Evolutionary conservation across 805 yeast species (phyloP).

Genomic region (Osmozyma mogii): DNA sequence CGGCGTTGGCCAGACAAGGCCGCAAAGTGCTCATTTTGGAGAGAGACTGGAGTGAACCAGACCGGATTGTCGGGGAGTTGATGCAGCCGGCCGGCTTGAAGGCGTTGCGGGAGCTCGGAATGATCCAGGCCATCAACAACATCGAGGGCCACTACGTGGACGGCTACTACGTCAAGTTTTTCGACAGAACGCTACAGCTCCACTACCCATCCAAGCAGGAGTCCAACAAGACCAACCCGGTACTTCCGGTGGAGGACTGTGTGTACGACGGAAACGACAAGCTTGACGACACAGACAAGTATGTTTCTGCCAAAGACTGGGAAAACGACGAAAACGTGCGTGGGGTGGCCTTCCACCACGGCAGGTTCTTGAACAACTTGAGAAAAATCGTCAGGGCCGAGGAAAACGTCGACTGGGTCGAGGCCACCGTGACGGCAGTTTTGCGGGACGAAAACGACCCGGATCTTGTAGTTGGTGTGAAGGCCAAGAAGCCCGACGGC

Average conservation of each 20-base stretch:
- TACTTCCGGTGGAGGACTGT: slow-evolving; percentile 46
- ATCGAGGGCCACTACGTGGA: slow-evolving; percentile 70
- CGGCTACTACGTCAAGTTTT: slow-evolving; percentile 76
- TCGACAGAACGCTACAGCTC: slow-evolving; percentile 48
- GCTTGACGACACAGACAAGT: slow-evolving; percentile 40
- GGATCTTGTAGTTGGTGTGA: slow-evolving; percentile 66
- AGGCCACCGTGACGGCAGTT: slow-evolving; percentile 74
- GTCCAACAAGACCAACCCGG: slow-evolving; percentile 33
- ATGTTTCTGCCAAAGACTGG: slow-evolving; percentile 36
- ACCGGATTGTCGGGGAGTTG: slow-evolving; percentile 94
- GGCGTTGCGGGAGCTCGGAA: slow-evolving; percentile 74
- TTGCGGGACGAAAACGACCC: slow-evolving; percentile 44
- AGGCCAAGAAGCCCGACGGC: slow-evolving; percentile 40
- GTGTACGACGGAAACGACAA: slow-evolving; percentile 55
- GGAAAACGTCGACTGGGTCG: slow-evolving; percentile 66
- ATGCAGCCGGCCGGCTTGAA: slow-evolving; percentile 96
- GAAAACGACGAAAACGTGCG: slow-evolving; percentile 48
- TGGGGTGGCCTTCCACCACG: slow-evolving; percentile 93
- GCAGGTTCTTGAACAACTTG: slow-evolving; percentile 72
- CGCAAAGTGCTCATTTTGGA: slow-evolving; percentile 73
- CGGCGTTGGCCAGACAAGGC: slow-evolving; percentile 85
- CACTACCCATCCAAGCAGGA: slow-evolving; percentile 61
- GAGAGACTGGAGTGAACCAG: slow-evolving; percentile 88
- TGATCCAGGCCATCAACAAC: slow-evolving; percentile 64
- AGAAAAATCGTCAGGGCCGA: slow-evolving; percentile 63